These are phyloP conservation scores for Stylosanthes scabra DNA, from an alignment of 331 rosid species.

Conservation along the genomic window DNA sequence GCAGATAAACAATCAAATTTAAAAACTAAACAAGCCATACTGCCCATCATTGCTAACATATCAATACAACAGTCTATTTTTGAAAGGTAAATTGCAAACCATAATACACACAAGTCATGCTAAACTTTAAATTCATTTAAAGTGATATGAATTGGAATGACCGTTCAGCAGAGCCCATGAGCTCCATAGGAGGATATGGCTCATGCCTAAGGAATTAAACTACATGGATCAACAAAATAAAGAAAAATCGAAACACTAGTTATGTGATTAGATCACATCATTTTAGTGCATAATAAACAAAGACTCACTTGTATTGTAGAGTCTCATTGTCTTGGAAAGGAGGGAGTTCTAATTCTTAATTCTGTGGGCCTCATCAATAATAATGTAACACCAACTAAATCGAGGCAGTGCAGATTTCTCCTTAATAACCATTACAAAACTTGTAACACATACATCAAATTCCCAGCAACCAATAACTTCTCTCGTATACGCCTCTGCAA, in stretches of 20 bases:
- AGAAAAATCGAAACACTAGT: too few relatives aligned
- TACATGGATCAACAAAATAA: too few relatives aligned
- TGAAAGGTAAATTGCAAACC: background rate
- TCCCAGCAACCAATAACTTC: slow-evolving; percentile 89
- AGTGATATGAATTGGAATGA: slow-evolving; percentile 3
- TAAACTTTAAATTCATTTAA: slow-evolving; percentile 9
- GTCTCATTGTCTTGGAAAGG: slow-evolving; percentile 97
- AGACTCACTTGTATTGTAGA: slow-evolving; percentile 82
- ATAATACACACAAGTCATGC: background rate
- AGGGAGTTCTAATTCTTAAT: slow-evolving; percentile 97
- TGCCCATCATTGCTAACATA: slow-evolving; percentile 2
- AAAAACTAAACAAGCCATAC: slow-evolving; percentile 13
- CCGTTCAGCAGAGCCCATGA: slow-evolving; percentile 3
- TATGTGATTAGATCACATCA: background rate
- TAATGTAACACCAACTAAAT: slow-evolving; percentile 95
- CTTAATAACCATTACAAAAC: slow-evolving; percentile 98
- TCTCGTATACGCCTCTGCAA: slow-evolving; percentile 83
- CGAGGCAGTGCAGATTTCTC: slow-evolving; percentile 88
- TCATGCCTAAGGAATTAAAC: too few relatives aligned
- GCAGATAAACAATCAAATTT: background rate
- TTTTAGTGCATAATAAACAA: slow-evolving; percentile 16
- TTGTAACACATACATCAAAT: slow-evolving; percentile 97
- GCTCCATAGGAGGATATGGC: too few relatives aligned
- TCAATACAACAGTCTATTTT: background rate
- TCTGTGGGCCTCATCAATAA: slow-evolving; percentile 97